Base-by-base conservation (phyloP, 179 eudicot species). In the Pouteria campechiana region DNA sequence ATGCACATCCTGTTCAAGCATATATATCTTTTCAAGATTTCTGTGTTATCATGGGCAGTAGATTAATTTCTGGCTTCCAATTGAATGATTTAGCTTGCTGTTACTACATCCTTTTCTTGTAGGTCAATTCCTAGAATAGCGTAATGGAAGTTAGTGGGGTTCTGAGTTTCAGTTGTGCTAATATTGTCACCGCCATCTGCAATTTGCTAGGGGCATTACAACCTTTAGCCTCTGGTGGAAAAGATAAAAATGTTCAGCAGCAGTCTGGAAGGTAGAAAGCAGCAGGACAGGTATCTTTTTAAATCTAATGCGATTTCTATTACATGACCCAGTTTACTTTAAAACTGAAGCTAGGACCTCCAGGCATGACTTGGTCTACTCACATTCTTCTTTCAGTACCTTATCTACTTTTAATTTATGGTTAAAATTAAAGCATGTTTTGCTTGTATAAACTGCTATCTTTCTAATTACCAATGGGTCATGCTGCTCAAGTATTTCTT, bases 201-300 rank as follows among this genome's bases (percentile, higher is more conserved):
- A 58, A 63, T 63, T 58, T 90, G 62, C 46, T 75, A 35, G 44
- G 52, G 54, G 60, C 69, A 42, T 46, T 87, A 46, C 50, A 66
- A 46, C 44, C 57, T 44, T 52, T 59, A 65, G 67, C 52, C 18
- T 41, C 32, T 40, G 40, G 11, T 53, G 62, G 33, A 36, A 63
- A 54, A 41, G 65, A 65, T 29, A 57, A 68, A 62, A 55, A 46
- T 46, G 47, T 19, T 23, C 25, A 48, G 22, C n/a, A n/a, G n/a
- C 23, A 14, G 34, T 43, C 69, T 46, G 28, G 37, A 50, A 56
- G 50, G 55, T 69, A 62, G 58, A 54, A 40, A 65, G 53, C 52
- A 42, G 48, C 68, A 55, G 97, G 69, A 51, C 70, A 89, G 95
- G 97, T 89, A 69, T 40, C 16, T 31, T n/a, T n/a, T n/a, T n/a